These are phyloP conservation scores for Naumovozyma dairenensis DNA, from an alignment of 805 yeast genomes.

Conservation along the genomic window DNA sequence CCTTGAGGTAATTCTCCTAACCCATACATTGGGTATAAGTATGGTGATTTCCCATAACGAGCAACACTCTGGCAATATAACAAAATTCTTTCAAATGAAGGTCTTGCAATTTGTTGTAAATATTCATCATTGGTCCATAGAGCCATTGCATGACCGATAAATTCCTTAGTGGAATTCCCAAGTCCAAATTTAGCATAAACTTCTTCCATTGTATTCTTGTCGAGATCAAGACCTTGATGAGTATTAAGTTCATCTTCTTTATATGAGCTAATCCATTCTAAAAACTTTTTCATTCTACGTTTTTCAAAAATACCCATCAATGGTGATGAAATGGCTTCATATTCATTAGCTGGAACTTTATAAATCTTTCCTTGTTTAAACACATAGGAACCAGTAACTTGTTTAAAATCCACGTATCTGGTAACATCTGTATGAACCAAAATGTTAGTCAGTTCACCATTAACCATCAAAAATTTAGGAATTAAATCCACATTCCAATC, in stretches of 20 bases:
- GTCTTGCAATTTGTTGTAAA: constrained; percentile 80
- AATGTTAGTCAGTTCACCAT: constrained; percentile 93
- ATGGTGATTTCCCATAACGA: constrained; percentile 92
- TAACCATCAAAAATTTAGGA: constrained; percentile 95
- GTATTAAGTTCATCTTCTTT: constrained; percentile 70
- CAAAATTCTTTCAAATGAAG: constrained; percentile 75
- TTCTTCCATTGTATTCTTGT: constrained; percentile 82
- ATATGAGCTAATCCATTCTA: constrained; percentile 78
- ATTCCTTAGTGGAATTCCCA: constrained; percentile 88
- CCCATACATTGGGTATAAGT: constrained; percentile 91
- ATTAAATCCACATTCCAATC: constrained; percentile 98
- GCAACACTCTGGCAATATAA: constrained; percentile 86
- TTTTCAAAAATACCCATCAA: constrained; percentile 95
- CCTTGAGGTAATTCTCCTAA: constrained; percentile 99
- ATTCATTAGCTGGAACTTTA: constrained; percentile 86
- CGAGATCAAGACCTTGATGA: constrained; percentile 79
- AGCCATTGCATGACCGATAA: constrained; percentile 98
- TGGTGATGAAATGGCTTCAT: constrained; percentile 84
- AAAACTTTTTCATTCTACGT: constrained; percentile 84
- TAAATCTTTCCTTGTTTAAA: constrained; percentile 80
- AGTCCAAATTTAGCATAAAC: constrained; percentile 82
- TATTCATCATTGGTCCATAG: constrained; percentile 90
- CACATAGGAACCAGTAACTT: constrained; percentile 91
- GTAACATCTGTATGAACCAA: constrained; percentile 94
- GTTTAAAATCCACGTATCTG: constrained; percentile 90